phyloP scores from a whole-genome alignment of 495 filamentous ascomycete genomes.

The Penicillium macrosclerotiorum region DNA sequence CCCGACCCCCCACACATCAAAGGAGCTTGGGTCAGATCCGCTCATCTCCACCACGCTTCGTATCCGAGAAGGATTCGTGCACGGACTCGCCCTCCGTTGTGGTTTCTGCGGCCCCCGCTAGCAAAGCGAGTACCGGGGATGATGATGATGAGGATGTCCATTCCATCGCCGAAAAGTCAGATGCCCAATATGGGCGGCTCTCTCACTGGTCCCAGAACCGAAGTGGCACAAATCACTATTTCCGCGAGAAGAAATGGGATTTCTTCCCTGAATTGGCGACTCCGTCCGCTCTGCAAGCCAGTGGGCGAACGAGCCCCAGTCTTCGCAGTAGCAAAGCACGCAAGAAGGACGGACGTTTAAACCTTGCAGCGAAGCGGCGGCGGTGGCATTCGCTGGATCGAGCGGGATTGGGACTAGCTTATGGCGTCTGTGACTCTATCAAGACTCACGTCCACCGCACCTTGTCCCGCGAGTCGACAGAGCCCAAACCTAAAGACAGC shows the following conservation, averaged over 20 bases:
- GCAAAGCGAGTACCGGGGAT: neutral
- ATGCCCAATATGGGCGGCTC: slow-evolving; percentile 28
- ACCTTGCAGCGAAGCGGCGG: slow-evolving; percentile 20
- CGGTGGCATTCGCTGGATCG: slow-evolving; percentile 29
- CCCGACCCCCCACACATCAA: slow-evolving; percentile 16
- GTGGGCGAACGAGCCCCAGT: slow-evolving; percentile 10
- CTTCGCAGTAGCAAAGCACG: slow-evolving; percentile 8
- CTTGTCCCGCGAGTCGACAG: slow-evolving; percentile 26
- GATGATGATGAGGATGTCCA: neutral
- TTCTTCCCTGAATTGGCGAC: slow-evolving; percentile 47
- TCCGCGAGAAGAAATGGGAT: slow-evolving; percentile 50
- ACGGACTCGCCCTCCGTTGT: too few relatives aligned
- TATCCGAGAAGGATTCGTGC: slow-evolving; percentile 5
- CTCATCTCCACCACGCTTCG: slow-evolving; percentile 11
- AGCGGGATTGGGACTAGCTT: slow-evolving; percentile 18
- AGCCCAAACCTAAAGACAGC: slow-evolving; percentile 17
- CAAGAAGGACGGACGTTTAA: slow-evolving; percentile 29
- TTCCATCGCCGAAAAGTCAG: slow-evolving; percentile 9
- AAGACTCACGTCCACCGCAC: slow-evolving; percentile 37
- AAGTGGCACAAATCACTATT: slow-evolving; percentile 41
- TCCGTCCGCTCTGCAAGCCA: slow-evolving; percentile 23
- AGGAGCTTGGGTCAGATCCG: slow-evolving; percentile 9
- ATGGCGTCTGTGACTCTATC: slow-evolving; percentile 39
- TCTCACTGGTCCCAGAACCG: slow-evolving; percentile 23
- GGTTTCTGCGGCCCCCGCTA: too few relatives aligned